Evolutionary conservation across 306 rosid species (phyloP), one percentile per base, ranked within the genome.

Genomic region (Vigna reflexopilosa): DNA sequence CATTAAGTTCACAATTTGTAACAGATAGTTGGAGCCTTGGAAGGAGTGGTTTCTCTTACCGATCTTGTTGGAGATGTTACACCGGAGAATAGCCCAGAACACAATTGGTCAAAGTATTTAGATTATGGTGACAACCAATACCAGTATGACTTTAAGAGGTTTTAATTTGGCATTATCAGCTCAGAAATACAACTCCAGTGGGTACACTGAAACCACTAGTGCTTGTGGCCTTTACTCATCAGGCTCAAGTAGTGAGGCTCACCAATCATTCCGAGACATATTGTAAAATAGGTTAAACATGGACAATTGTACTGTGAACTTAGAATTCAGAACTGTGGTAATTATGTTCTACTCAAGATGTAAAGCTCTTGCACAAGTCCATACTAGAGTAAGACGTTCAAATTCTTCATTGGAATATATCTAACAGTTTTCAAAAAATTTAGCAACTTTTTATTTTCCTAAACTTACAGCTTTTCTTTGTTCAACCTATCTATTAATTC

Each of bases 21-120:
- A 77, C 84, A 85, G 89, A 70, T 85, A 40, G 90, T 72, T 77
- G 85, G 85, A n/a, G 82, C 88, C 24, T 79, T 89, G 77, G 90
- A 87, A 79, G 89, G 90, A 71, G 66, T 76, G 51, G 45, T 87
- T 78, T 85, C 90, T 24, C 81, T 79, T 10, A 47, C 55, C 17
- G 82, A 85, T 69, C 83, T 85, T 81, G 78, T 32, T 17, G 73
- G 82, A 63, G 85, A 77, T 54, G 57, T 54, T 63, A 75, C 32
- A 47, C 78, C 76, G 1, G 79, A 76, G 62, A 76, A 67, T 64
- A 79, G 77, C 83, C 67, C 55, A 34, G 5, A 61, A 24, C 73
- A 66, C 73, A 52, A 74, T 62, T 80, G 72, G 74, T 77, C 72
- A n/a, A 80, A 56, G 32, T 81, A 78, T 55, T 81, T 77, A 32